Evolutionary conservation across 352 stramenopile species (phyloP), one percentile per base, ranked within the genome.

Genomic region (Hyaloperonospora arabidopsidis): DNA sequence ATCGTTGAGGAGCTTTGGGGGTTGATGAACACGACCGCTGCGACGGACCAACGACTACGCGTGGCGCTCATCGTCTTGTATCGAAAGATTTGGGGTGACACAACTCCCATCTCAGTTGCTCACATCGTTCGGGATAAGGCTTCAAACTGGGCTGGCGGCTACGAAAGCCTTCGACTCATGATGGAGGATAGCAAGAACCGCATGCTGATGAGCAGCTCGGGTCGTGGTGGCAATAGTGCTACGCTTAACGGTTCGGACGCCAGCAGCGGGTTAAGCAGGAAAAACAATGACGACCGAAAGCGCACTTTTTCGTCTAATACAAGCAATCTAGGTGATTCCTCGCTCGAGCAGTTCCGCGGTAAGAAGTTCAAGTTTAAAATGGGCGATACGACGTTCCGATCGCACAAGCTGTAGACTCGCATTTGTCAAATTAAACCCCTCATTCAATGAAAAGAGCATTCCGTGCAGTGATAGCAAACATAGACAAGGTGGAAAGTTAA

Each of bases 301-400:
- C 68, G 70, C 36, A 56, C 39, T 2, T 76, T 74, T 41, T 50
- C 61, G 13, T 74, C 67, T 5, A n/a, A 45, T 17, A 44, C 49
- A 13, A 67, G 50, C 44, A 59, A 52, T 10, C 55, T 68, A 0
- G 59, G 61, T 3, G 74, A 86, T 44, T 63, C 72, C 0, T 53
- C 66, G 8, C 61, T 93, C 11, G 83, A 93, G 55, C 79, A 89
- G 49, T 61, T 89, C 34, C 81, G 81, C 5, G 79, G 82, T 66
- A 93, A 93, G 67, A 92, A 90, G 51, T 79, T 92, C 64, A 90
- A 90, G 66, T 82, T 92, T 18, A 62, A 62, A 19, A 82, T 91
- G 72, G 81, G 81, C 40, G 79, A 89, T 29, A 89, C 74, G 11
- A 44, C 38, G 38, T 44, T 93, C 54, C 76, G 76, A 21, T 89